phyloP scores from a whole-genome alignment of 202 grass and related monocot species.

The Elaeis oleifera region DNA sequence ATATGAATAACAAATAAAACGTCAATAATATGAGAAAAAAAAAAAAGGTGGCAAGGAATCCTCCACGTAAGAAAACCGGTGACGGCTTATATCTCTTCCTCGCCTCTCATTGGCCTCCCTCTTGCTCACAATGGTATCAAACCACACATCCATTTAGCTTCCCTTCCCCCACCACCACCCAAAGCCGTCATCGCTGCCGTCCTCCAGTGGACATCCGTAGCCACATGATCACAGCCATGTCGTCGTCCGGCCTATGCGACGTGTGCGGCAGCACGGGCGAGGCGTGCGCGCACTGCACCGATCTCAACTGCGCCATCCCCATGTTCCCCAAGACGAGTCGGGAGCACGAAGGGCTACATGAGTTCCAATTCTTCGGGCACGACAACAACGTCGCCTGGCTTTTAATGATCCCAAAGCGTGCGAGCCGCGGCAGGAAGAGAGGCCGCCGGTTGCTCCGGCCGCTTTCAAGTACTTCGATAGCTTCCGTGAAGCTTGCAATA shows the following conservation, averaged over 20 bases:
- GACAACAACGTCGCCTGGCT: conserved; percentile 9
- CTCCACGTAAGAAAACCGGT: conserved; percentile 11
- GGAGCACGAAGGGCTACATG: neutral
- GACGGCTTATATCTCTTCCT: conserved; percentile 2
- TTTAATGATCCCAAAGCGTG: neutral
- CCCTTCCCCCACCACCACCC: neutral
- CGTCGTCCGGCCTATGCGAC: neutral
- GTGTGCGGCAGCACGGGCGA: neutral
- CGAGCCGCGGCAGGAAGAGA: neutral
- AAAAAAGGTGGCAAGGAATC: conserved; percentile 40
- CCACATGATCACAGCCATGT: neutral
- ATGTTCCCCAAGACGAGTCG: neutral
- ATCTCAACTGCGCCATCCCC: conserved; percentile 6
- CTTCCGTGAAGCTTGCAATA: conserved; percentile 25
- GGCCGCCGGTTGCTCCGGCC: neutral
- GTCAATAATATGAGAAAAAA: too few species aligned
- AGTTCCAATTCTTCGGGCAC: conserved; percentile 17
- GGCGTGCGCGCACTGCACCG: neutral
- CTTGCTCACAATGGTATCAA: neutral
- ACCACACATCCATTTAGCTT: conserved; percentile 6
- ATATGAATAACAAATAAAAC: too few species aligned
- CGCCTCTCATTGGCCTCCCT: neutral
- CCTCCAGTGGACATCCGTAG: neutral
- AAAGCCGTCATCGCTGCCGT: neutral
- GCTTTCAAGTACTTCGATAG: conserved; percentile 9